phyloP scores from a whole-genome alignment of 768 basidiomycete genomes.

The Russula compacta region DNA sequence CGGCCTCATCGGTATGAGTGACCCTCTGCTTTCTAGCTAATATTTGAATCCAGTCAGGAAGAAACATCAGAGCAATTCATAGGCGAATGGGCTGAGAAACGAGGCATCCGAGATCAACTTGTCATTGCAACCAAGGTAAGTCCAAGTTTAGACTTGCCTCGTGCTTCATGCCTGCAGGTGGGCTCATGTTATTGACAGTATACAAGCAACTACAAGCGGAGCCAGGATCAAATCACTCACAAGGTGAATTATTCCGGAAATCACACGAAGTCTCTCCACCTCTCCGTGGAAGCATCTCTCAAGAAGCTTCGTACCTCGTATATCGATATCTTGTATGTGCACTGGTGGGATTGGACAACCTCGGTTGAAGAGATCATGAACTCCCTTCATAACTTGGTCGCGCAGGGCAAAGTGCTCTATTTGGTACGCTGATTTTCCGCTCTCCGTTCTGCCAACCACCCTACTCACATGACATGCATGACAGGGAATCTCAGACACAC shows the following conservation, averaged over 20 bases:
- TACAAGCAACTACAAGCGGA: conserved; percentile 21
- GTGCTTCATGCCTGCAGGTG: not conserved
- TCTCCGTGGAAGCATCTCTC: conserved; percentile 30
- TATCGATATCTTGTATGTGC: no score
- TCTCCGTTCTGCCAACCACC: no score
- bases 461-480: no score
- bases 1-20: not conserved
- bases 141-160: not conserved
- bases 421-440: no score
- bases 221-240: conserved; percentile 21
- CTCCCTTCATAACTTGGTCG: no score
- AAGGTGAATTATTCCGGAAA: conserved; percentile 37
- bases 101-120: conserved; percentile 31
- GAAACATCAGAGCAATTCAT: conserved; percentile 29
- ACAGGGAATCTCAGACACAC: no score
- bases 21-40: not conserved
- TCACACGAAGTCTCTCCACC: conserved; percentile 28
- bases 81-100: conserved; percentile 34
- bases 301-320: conserved; percentile 48
- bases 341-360: no score
- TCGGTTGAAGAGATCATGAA: no score
- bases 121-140: conserved; percentile 25
- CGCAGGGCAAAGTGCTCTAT: no score
- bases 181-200: conserved; percentile 20
- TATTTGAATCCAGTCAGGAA: conserved; percentile 17